Evolutionary conservation across 306 rosid species (phyloP).

Genomic region (Vigna angularis): DNA sequence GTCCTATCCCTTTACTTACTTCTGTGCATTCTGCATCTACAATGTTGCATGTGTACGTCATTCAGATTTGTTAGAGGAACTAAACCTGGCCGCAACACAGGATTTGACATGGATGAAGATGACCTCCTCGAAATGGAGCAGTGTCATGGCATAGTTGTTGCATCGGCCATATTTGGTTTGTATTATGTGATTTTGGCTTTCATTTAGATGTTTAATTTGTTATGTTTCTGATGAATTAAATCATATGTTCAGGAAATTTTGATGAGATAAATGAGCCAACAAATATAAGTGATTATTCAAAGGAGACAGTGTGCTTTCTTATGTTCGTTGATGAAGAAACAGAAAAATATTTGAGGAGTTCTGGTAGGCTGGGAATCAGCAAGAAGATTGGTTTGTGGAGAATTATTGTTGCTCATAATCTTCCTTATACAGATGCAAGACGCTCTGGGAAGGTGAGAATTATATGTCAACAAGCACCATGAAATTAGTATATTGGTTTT

Average conservation of each 20-base stretch:
- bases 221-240: slow-evolving; percentile 5
- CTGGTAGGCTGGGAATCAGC: slow-evolving; percentile 61
- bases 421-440: slow-evolving; percentile 81
- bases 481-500: slow-evolving; percentile 35
- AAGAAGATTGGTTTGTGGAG: slow-evolving; percentile 92
- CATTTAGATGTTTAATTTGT: slow-evolving; percentile 36
- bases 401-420: slow-evolving; percentile 72
- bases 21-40: slow-evolving; percentile 38
- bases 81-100: slow-evolving; percentile 88
- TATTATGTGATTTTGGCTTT: slow-evolving; percentile 36
- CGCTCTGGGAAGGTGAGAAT: slow-evolving; percentile 87
- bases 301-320: slow-evolving; percentile 82
- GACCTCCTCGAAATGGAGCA: slow-evolving; percentile 80
- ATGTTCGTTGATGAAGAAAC: slow-evolving; percentile 89
- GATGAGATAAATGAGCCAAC: slow-evolving; percentile 85
- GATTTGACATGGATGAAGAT: slow-evolving; percentile 81
- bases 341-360: slow-evolving; percentile 60
- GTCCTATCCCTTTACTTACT: slow-evolving; percentile 24
- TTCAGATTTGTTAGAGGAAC: slow-evolving; percentile 80
- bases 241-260: slow-evolving; percentile 72
- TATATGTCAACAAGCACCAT: slow-evolving; percentile 12
- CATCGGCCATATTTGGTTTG: slow-evolving; percentile 90
- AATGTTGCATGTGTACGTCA: slow-evolving; percentile 44
- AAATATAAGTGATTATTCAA: slow-evolving; percentile 69
- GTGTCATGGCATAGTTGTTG: slow-evolving; percentile 87